phyloP scores from a whole-genome alignment of 257 asterid genomes.

The Verbascum thapsus region DNA sequence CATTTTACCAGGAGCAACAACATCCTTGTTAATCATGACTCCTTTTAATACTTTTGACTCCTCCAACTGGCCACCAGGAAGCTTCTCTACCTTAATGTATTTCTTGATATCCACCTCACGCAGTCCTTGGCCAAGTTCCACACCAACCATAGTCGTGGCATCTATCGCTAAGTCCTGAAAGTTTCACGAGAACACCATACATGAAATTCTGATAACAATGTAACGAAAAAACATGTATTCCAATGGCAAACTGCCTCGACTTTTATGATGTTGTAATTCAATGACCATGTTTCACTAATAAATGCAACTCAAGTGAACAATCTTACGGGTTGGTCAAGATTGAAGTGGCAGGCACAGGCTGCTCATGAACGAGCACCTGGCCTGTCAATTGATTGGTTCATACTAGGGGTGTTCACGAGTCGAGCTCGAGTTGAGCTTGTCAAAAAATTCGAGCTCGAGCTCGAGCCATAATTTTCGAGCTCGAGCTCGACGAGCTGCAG shows the following conservation, averaged over 20 bases:
- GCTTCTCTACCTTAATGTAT: slow-evolving; percentile 91
- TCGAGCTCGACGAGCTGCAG: too few relatives aligned
- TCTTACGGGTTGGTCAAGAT: not conserved
- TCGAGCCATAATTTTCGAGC: too few relatives aligned
- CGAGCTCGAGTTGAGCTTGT: too few relatives aligned
- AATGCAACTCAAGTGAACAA: slow-evolving; percentile 8
- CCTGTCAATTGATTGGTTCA: not conserved
- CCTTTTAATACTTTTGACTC: slow-evolving; percentile 90
- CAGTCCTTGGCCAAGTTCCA: slow-evolving; percentile 85
- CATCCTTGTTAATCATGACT: slow-evolving; percentile 93
- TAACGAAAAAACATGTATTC: not conserved
- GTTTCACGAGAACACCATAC: slow-evolving; percentile 23
- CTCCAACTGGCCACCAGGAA: slow-evolving; percentile 96
- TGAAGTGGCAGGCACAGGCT: not conserved
- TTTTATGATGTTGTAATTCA: slow-evolving; percentile 1
- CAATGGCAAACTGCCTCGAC: not conserved
- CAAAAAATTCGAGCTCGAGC: too few relatives aligned
- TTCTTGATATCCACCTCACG: slow-evolving; percentile 95
- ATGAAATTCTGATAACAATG: not conserved
- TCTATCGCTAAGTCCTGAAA: slow-evolving; percentile 87
- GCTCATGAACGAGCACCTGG: not conserved
- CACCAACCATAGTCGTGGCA: slow-evolving; percentile 87
- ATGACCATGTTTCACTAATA: slow-evolving; percentile 1
- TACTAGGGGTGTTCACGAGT: not conserved
- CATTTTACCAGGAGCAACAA: slow-evolving; percentile 98